phyloP scores from a whole-genome alignment of 2,329 filamentous ascomycete genomes.

The Thermoascus crustaceus region DNA sequence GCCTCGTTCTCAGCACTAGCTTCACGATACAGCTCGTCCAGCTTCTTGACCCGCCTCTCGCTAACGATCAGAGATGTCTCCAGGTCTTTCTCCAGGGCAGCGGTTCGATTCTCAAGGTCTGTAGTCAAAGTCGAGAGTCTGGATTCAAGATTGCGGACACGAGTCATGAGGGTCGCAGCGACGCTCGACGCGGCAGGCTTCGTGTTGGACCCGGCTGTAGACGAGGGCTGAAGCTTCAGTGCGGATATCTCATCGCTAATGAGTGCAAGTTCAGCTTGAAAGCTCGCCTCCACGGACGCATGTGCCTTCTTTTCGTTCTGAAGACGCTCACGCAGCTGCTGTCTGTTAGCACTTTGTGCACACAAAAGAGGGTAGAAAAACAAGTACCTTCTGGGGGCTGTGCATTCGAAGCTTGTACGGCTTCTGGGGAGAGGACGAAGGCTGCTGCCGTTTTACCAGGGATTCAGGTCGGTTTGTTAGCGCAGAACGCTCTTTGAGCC shows the following conservation, averaged over 20 bases:
- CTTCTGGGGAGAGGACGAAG: constrained; percentile 61
- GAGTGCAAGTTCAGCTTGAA: constrained; percentile 68
- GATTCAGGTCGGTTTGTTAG: constrained; percentile 23
- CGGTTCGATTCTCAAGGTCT: constrained; percentile 54
- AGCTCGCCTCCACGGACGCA: constrained; percentile 57
- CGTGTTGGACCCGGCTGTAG: constrained; percentile 23
- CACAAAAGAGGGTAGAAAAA: not conserved
- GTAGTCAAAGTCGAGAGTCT: constrained; percentile 53
- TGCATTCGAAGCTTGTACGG: constrained; percentile 62
- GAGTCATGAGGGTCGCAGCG: constrained; percentile 30
- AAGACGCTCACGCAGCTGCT: constrained; percentile 64
- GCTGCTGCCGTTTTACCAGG: constrained; percentile 18
- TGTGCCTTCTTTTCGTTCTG: constrained; percentile 72
- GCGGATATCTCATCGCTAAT: constrained; percentile 71
- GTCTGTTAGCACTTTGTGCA: constrained; percentile 5
- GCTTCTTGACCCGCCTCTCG: constrained; percentile 69
- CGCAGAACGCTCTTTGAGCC: constrained; percentile 26
- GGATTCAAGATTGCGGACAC: constrained; percentile 59
- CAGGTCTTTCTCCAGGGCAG: constrained; percentile 60
- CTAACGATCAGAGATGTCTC: constrained; percentile 62
- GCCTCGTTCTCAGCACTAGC: constrained; percentile 85
- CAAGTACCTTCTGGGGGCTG: constrained; percentile 49
- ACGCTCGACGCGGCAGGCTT: constrained; percentile 10
- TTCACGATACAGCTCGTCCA: constrained; percentile 85
- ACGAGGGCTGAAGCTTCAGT: constrained; percentile 26